Evolutionary conservation across 2,329 filamentous ascomycete genomes (phyloP).

Genomic region (Claviceps maximensis): DNA sequence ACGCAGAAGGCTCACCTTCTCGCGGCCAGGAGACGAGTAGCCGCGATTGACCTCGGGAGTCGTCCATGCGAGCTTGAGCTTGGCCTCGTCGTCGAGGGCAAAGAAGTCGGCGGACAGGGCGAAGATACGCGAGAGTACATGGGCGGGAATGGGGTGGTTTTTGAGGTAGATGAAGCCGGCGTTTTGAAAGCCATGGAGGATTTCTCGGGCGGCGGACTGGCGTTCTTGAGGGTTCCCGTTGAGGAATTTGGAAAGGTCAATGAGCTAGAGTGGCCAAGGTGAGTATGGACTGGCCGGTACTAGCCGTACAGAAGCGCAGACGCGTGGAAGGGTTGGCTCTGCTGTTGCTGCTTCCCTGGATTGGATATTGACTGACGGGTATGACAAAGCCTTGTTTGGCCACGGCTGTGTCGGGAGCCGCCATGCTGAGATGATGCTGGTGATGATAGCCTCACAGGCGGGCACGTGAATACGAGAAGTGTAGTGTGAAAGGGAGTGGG

Average conservation of each 20-base stretch:
- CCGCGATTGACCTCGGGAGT: constrained; percentile 61
- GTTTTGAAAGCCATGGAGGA: constrained; percentile 69
- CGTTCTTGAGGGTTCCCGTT: constrained; percentile 47
- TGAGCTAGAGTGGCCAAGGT: constrained; percentile 11
- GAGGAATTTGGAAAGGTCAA: constrained; percentile 60
- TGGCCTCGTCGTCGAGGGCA: constrained; percentile 44
- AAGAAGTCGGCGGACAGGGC: constrained; percentile 59
- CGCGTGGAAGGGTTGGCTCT: background rate
- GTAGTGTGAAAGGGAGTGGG: too few species aligned
- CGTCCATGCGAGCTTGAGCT: constrained; percentile 56
- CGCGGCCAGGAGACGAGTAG: constrained; percentile 55
- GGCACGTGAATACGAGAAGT: background rate
- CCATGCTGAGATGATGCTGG: constrained; percentile 12
- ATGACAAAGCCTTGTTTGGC: constrained; percentile 40
- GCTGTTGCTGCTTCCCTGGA: background rate
- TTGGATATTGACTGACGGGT: constrained; percentile 28
- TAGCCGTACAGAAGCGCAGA: background rate
- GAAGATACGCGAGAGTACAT: constrained; percentile 50
- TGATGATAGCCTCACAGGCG: too few species aligned
- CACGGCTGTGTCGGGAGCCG: constrained; percentile 29
- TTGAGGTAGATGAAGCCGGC: constrained; percentile 84
- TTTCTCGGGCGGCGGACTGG: constrained; percentile 51
- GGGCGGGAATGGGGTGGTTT: constrained; percentile 57
- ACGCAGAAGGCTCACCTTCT: constrained; percentile 51
- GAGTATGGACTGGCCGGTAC: background rate